Conservation (phyloP, 2,329 filamentous ascomycete genomes). For the Paracoccidioides lutzii region DNA sequence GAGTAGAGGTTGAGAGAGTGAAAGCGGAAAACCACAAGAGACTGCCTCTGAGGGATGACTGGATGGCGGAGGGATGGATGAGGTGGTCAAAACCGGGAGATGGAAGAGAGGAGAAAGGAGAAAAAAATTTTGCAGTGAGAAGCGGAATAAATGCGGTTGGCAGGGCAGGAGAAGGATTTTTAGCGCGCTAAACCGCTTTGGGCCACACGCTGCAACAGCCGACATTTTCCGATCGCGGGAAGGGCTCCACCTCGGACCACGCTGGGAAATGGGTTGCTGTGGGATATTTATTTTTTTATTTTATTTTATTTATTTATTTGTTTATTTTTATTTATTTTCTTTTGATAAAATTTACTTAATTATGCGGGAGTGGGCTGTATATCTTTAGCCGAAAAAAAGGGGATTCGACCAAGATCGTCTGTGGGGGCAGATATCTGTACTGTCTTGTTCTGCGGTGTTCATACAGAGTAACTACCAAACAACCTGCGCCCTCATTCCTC, state of each 20-base stretch:
- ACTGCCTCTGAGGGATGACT: conserved; percentile 16
- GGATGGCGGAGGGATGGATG: conserved; percentile 34
- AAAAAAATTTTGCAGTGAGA: conserved; percentile 3
- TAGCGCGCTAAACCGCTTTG: conserved; percentile 10
- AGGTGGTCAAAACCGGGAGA: conserved; percentile 23
- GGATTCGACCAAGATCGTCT: no score
- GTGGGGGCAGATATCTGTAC: no score
- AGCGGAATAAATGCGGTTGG: conserved; percentile 4
- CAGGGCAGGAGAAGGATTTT: conserved; percentile 5
- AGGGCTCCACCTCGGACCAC: background rate
- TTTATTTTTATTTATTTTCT: no score
- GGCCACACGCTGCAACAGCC: conserved; percentile 6
- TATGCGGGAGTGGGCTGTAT: no score
- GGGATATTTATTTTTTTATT: no score
- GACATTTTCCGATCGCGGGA: conserved; percentile 7
- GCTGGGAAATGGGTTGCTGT: no score
- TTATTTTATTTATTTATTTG: no score
- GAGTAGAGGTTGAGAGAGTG: conserved; percentile 18
- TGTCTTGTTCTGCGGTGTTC: no score
- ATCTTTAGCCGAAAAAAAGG: no score
- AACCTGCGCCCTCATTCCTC: no score
- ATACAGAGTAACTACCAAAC: no score
- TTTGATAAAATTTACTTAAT: no score
- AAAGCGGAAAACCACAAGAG: conserved; percentile 15
- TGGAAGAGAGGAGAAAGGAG: conserved; percentile 23